Conservation (phyloP, 2,329 filamentous ascomycete species). For the Trichophyton schoenleinii region DNA sequence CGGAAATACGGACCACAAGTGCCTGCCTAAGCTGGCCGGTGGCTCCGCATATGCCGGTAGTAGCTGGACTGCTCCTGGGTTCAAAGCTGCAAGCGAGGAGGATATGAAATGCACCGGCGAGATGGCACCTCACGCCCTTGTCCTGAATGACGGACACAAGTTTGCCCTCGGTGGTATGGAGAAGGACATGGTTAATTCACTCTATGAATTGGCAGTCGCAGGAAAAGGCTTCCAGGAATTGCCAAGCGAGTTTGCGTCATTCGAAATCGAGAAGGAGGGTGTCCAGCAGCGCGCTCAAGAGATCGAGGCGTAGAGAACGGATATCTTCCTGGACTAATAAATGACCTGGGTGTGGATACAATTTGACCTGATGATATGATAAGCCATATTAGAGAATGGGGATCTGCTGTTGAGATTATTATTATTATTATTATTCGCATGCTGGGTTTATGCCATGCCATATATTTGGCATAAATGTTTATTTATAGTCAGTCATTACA, state of each 20-base stretch:
- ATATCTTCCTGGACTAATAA: background rate
- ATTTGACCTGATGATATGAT: background rate
- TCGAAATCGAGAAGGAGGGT: background rate
- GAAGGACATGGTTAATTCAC: background rate
- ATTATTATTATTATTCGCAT: too few species aligned
- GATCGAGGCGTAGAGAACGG: background rate
- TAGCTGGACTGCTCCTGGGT: background rate
- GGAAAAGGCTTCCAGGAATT: background rate
- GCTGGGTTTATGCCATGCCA: too few species aligned
- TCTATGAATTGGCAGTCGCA: background rate
- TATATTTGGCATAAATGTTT: too few species aligned
- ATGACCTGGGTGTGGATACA: background rate
- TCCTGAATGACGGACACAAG: constrained; percentile 4
- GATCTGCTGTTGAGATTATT: too few species aligned
- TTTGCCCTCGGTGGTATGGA: background rate
- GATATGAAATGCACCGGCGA: background rate
- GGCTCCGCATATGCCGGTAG: background rate
- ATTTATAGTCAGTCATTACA: too few species aligned
- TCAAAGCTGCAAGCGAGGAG: background rate
- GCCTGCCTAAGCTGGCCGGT: background rate
- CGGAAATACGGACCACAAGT: background rate
- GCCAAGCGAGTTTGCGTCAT: background rate
- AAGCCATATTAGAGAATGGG: too few species aligned
- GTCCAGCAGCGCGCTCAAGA: background rate
- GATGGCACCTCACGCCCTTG: background rate